phyloP scores from a whole-genome alignment of 257 asterid genomes.

The Capsicum pubescens region DNA sequence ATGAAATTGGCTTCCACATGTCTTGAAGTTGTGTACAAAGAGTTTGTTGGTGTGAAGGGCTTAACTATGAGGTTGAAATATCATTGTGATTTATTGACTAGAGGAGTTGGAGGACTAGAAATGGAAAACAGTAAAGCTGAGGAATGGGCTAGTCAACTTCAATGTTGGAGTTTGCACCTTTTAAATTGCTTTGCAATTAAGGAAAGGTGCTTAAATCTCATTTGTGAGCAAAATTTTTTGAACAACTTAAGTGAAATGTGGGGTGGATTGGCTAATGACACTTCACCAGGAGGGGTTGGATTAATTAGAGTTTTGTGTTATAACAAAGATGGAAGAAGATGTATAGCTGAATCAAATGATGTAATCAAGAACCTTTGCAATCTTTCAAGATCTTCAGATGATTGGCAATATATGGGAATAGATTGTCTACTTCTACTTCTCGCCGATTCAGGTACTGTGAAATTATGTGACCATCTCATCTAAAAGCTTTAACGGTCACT shows the following conservation, averaged over 20 bases:
- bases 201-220: slow-evolving; percentile 56
- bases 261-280: slow-evolving; percentile 68
- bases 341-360: slow-evolving; percentile 48
- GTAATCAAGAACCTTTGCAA: slow-evolving; percentile 66
- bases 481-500: background rate
- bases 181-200: slow-evolving; percentile 75
- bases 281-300: slow-evolving; percentile 77
- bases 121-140: slow-evolving; percentile 73
- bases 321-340: slow-evolving; percentile 60
- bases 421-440: slow-evolving; percentile 80
- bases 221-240: slow-evolving; percentile 58
- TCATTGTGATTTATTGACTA: slow-evolving; percentile 59
- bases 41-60: slow-evolving; percentile 59
- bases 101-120: slow-evolving; percentile 72
- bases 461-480: background rate
- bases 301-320: slow-evolving; percentile 69
- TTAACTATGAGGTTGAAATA: slow-evolving; percentile 48
- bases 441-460: slow-evolving; percentile 52
- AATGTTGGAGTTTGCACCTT: slow-evolving; percentile 84
- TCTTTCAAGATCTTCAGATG: slow-evolving; percentile 74
- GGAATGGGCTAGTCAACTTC: slow-evolving; percentile 90
- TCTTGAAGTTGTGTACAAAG: slow-evolving; percentile 53
- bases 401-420: slow-evolving; percentile 85
- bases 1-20: slow-evolving; percentile 64
- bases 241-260: slow-evolving; percentile 65